Conservation (phyloP, 176 grass and related monocot species). For the Eragrostis curvula region DNA sequence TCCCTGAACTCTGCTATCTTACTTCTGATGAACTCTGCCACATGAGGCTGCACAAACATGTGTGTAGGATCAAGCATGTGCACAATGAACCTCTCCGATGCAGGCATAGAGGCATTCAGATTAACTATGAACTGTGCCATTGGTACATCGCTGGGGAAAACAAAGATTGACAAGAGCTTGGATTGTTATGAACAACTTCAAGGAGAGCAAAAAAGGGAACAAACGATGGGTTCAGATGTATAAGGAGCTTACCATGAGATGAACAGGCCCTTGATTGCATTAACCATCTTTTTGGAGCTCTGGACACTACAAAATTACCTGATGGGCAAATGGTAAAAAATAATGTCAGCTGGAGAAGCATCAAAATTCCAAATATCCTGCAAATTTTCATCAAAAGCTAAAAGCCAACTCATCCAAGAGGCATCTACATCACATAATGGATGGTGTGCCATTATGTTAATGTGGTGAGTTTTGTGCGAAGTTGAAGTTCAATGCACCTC, state of each 20-base stretch:
- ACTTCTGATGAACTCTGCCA: slow-evolving; percentile 66
- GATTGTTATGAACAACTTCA: background rate
- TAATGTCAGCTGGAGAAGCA: too few relatives aligned
- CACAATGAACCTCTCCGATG: slow-evolving; percentile 83
- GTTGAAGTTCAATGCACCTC: too few relatives aligned
- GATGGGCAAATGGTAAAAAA: too few relatives aligned
- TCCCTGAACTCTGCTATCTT: slow-evolving; percentile 87
- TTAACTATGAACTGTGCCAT: slow-evolving; percentile 94
- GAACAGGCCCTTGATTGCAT: slow-evolving; percentile 88
- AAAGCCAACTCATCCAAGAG: too few relatives aligned
- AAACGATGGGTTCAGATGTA: background rate
- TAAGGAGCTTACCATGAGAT: slow-evolving; percentile 76
- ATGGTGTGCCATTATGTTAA: too few relatives aligned
- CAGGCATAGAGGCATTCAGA: slow-evolving; percentile 71
- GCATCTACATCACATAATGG: too few relatives aligned
- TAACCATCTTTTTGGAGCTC: slow-evolving; percentile 64
- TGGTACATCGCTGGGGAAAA: slow-evolving; percentile 65
- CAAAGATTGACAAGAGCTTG: background rate
- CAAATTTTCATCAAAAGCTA: too few relatives aligned
- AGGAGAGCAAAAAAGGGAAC: background rate
- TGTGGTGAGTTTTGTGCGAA: too few relatives aligned
- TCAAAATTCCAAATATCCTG: too few relatives aligned
- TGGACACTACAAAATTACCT: too few relatives aligned
- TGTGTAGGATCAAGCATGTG: slow-evolving; percentile 80
- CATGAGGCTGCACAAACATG: slow-evolving; percentile 92